These are phyloP conservation scores for Capsicum chinense DNA, from an alignment of 257 asterid species.

Conservation along the genomic window DNA sequence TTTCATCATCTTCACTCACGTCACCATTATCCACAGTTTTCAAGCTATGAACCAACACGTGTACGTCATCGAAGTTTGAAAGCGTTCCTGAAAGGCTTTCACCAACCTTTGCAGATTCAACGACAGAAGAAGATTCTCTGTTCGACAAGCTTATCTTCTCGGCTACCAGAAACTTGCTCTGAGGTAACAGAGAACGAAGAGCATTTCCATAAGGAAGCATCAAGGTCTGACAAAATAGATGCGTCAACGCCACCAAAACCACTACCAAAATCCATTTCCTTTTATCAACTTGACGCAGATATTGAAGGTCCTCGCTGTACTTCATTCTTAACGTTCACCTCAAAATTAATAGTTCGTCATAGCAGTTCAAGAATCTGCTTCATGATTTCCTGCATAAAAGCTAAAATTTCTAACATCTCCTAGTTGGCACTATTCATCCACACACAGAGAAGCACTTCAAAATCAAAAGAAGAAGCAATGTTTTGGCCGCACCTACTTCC, in stretches of 20 bases:
- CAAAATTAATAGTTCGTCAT: slow-evolving; percentile 25
- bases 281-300: slow-evolving; percentile 57
- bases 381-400: slow-evolving; percentile 31
- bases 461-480: background rate
- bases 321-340: slow-evolving; percentile 45
- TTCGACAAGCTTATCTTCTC: slow-evolving; percentile 34
- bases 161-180: slow-evolving; percentile 28
- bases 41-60: slow-evolving; percentile 40
- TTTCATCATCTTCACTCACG: slow-evolving; percentile 34
- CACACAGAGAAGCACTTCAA: background rate
- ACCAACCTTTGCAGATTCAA: slow-evolving; percentile 32
- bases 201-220: slow-evolving; percentile 80
- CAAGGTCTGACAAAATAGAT: slow-evolving; percentile 72
- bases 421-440: background rate
- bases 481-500: background rate
- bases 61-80: slow-evolving; percentile 40
- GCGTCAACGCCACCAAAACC: slow-evolving; percentile 71
- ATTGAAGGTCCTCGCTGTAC: slow-evolving; percentile 42
- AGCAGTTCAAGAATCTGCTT: background rate
- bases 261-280: slow-evolving; percentile 76
- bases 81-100: slow-evolving; percentile 27
- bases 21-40: slow-evolving; percentile 35
- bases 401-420: background rate
- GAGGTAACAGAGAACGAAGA: slow-evolving; percentile 59
- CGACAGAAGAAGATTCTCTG: slow-evolving; percentile 31